phyloP scores from a whole-genome alignment of 495 filamentous ascomycete genomes.

The Penicillium malachiteum region DNA sequence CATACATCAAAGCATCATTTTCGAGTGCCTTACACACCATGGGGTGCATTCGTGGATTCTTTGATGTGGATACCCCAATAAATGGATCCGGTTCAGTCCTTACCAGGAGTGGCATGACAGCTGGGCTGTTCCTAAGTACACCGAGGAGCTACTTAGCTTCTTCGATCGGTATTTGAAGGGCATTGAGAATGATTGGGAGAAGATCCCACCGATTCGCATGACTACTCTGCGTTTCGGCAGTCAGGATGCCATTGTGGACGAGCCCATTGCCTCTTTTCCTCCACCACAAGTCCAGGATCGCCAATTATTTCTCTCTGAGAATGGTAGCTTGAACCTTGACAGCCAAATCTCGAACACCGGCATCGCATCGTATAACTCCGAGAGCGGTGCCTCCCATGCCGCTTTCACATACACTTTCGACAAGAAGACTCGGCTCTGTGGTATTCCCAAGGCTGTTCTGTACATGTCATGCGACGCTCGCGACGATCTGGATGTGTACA shows the following conservation, averaged over 20 bases:
- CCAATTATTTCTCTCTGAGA: no score
- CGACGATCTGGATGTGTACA: constrained; percentile 39
- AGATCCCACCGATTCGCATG: constrained; percentile 30
- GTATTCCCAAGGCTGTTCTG: constrained; percentile 27
- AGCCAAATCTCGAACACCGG: no score
- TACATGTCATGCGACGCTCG: constrained; percentile 32
- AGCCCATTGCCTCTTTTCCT: no score
- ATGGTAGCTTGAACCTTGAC: no score
- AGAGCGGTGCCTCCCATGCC: not conserved
- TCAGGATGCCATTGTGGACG: not conserved
- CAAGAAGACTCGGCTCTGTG: constrained; percentile 24
- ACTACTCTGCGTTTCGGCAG: constrained; percentile 8
- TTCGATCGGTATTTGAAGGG: constrained; percentile 40
- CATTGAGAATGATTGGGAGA: constrained; percentile 37
- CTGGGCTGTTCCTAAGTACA: constrained; percentile 1
- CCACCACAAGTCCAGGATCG: no score
- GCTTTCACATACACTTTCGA: constrained; percentile 26
- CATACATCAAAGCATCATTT: constrained; percentile 23
- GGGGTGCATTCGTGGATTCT: constrained; percentile 36
- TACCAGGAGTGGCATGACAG: constrained; percentile 16
- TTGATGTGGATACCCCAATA: not conserved
- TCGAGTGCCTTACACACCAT: constrained; percentile 34
- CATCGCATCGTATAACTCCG: no score
- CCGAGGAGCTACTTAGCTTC: constrained; percentile 34
- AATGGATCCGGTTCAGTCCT: not conserved